Conservation (phyloP, 2,329 filamentous ascomycete species). For the Fusarium hostae region DNA sequence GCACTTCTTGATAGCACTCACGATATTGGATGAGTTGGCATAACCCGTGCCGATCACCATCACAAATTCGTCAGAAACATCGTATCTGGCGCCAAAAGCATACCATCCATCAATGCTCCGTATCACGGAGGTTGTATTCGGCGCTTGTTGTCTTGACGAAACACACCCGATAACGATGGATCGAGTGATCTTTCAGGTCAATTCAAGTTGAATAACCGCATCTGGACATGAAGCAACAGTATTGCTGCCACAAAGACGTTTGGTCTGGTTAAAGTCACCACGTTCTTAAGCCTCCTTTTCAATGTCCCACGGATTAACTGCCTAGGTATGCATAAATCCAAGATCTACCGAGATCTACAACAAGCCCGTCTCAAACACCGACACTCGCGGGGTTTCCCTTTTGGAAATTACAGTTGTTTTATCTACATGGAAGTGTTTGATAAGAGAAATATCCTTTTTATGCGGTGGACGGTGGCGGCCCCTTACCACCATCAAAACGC, state of each 20-base stretch:
- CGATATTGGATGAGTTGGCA: neutral
- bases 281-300: slow-evolving; percentile 14
- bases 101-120: neutral
- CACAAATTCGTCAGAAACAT: slow-evolving; percentile 2
- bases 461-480: slow-evolving; percentile 14
- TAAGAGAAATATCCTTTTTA: neutral
- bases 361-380: neutral
- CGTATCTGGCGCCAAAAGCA: neutral
- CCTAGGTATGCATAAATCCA: slow-evolving; percentile 6
- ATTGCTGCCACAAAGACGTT: neutral
- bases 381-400: slow-evolving; percentile 1
- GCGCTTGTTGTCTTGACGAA: neutral
- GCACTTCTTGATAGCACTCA: slow-evolving; percentile 5
- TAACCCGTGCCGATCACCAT: slow-evolving; percentile 24
- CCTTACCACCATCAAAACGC: slow-evolving; percentile 3
- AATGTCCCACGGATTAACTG: neutral
- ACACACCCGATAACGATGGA: slow-evolving; percentile 6
- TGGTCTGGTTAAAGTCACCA: neutral
- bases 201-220: slow-evolving; percentile 6
- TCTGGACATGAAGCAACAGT: neutral
- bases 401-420: slow-evolving; percentile 26
- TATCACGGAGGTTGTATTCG: neutral
- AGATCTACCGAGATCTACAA: slow-evolving; percentile 33
- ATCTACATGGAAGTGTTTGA: slow-evolving; percentile 14
- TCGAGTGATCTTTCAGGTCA: slow-evolving; percentile 1